Evolutionary conservation across 169 alveolate genomes (phyloP).

Genomic region (Sarcocystis neurona): DNA sequence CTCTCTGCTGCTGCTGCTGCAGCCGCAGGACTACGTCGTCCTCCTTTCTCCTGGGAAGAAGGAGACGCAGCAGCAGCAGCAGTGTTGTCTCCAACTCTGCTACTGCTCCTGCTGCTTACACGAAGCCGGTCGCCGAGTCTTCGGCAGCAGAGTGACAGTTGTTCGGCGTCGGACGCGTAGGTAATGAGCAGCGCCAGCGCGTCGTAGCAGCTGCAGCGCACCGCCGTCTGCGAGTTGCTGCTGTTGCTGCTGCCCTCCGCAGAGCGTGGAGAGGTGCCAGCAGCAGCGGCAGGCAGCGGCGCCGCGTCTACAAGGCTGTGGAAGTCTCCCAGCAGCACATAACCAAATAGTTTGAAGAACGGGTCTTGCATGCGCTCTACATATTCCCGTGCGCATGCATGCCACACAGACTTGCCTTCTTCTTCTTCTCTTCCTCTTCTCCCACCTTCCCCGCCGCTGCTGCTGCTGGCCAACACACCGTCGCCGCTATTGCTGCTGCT

Average conservation of each 20-base stretch:
- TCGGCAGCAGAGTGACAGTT: no score
- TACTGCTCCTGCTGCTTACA: no score
- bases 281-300: slow-evolving; percentile 28
- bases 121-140: no score
- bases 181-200: background rate
- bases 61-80: no score
- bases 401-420: slow-evolving; percentile 32
- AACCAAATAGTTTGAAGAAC: slow-evolving; percentile 23
- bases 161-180: background rate
- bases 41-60: no score
- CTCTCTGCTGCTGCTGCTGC: background rate
- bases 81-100: no score
- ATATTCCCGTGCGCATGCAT: background rate
- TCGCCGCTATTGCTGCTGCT: no score
- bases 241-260: background rate
- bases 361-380: slow-evolving; percentile 42
- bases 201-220: background rate
- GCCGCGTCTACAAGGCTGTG: slow-evolving; percentile 3
- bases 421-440: slow-evolving; percentile 24
- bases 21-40: no score
- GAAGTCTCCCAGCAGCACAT: background rate
- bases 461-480: slow-evolving; percentile 35
- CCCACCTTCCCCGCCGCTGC: slow-evolving; percentile 26
- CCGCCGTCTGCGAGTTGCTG: background rate
- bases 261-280: background rate